phyloP scores from a whole-genome alignment of 2,329 filamentous ascomycete species.

The Lachnellula willkommii region DNA sequence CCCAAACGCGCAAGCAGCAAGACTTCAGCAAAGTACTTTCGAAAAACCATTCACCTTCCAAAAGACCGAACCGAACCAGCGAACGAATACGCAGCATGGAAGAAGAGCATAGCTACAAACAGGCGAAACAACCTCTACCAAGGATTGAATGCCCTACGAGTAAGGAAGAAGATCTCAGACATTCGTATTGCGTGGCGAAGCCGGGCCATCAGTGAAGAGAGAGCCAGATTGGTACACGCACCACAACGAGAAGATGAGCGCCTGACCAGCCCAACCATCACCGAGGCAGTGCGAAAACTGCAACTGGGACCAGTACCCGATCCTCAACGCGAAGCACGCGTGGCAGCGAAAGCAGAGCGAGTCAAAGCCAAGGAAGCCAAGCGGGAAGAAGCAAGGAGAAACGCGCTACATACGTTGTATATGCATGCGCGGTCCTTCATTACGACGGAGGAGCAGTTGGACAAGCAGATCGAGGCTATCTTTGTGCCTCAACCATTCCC shows the following conservation, averaged over 20 bases:
- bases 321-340: conserved; percentile 52
- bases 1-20: conserved; percentile 54
- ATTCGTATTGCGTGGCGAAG: conserved; percentile 35
- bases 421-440: conserved; percentile 86
- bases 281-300: conserved; percentile 43
- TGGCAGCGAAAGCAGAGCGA: conserved; percentile 40
- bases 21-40: conserved; percentile 54
- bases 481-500: conserved; percentile 52
- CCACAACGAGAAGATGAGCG: conserved; percentile 71
- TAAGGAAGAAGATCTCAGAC: conserved; percentile 52
- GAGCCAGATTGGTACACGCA: conserved; percentile 49
- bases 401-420: conserved; percentile 81
- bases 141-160: conserved; percentile 65
- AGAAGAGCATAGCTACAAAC: conserved; percentile 63
- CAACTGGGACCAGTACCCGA: conserved; percentile 53
- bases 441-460: conserved; percentile 70
- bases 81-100: conserved; percentile 50
- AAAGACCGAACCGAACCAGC: conserved; percentile 17
- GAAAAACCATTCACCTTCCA: conserved; percentile 52
- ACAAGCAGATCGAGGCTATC: conserved; percentile 65
- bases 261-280: conserved; percentile 65
- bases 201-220: conserved; percentile 41
- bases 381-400: conserved; percentile 56
- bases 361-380: conserved; percentile 41
- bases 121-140: conserved; percentile 68